Evolutionary conservation across 2,329 filamentous ascomycete genomes (phyloP), one percentile per base, ranked within the genome.

Genomic region (Aspergillus oerlinghausenensis): DNA sequence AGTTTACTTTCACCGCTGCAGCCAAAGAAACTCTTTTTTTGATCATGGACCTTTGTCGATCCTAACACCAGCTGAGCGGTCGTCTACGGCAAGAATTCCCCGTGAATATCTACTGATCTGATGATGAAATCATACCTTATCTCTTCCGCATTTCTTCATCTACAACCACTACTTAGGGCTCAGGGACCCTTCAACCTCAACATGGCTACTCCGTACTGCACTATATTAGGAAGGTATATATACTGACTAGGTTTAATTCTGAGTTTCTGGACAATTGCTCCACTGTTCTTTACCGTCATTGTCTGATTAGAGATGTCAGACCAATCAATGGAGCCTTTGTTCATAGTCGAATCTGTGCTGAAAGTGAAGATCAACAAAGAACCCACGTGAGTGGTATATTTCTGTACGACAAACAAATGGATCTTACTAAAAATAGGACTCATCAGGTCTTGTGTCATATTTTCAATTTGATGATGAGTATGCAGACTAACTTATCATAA

Each of bases 11-110:
- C 21, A 14, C 14, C 11, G 55, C 56, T 56, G 19, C 45, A 56
- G 28, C 56, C 76, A 79, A 62, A 77, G 73, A 56, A 73, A 81
- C 21, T 17, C 32, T 17, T 38, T 38, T 14, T 35, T 38, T 38
- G 32, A 17, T 38, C 32, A 38, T 38, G 67, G 73, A 0, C 75
- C 77, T 1, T 75, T 79, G 51, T 48, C 61, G 21, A 49, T 58
- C 17, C 19, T 54, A 14, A n/a, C 53, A 23, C 55, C 47, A 25
- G 21, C 54, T 50, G 43, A 38, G 32, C 32, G 6, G 14, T 17
- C 6, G 32, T 38, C 32, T 7, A 38, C 14, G 32, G 14, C 29
- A 17, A 8, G 17, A 38, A 17, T 38, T 38, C 32, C 32, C 14
- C 32, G 32, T 38, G 32, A 17, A 6, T 17, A 17, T 38, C 14